Conservation (phyloP, 2,329 filamentous ascomycete genomes). For the Grosmannia huntii region DNA sequence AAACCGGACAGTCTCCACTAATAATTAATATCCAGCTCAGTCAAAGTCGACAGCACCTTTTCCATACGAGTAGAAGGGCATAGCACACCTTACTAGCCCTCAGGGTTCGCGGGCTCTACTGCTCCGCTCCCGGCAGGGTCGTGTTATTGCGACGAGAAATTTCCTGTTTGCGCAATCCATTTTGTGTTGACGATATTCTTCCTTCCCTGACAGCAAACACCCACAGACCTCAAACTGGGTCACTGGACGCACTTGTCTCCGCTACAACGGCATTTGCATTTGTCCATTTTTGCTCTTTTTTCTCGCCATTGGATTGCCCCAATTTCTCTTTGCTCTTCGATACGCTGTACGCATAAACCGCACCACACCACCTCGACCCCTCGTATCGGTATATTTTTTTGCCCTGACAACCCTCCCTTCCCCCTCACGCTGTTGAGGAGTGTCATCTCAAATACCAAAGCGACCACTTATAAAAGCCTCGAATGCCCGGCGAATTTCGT, state of each 20-base stretch:
- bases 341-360: background rate
- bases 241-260: background rate
- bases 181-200: background rate
- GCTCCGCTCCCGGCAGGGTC: background rate
- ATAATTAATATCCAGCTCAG: conserved; percentile 13
- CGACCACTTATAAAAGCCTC: background rate
- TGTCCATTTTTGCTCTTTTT: background rate
- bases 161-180: conserved; percentile 8
- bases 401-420: background rate
- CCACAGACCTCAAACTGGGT: background rate
- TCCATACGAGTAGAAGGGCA: background rate
- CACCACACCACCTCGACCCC: background rate
- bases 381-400: background rate
- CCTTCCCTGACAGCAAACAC: background rate
- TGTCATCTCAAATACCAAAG: background rate
- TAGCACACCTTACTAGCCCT: conserved; percentile 2
- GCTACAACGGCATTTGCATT: background rate
- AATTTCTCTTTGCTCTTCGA: background rate
- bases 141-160: conserved; percentile 5
- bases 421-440: background rate
- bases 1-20: conserved; percentile 13
- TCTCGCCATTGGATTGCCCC: background rate
- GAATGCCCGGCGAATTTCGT: conserved; percentile 12
- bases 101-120: conserved; percentile 5
- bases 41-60: conserved; percentile 3